Conservation (phyloP, 169 alveolate genomes). For the Besnoitia besnoiti region DNA sequence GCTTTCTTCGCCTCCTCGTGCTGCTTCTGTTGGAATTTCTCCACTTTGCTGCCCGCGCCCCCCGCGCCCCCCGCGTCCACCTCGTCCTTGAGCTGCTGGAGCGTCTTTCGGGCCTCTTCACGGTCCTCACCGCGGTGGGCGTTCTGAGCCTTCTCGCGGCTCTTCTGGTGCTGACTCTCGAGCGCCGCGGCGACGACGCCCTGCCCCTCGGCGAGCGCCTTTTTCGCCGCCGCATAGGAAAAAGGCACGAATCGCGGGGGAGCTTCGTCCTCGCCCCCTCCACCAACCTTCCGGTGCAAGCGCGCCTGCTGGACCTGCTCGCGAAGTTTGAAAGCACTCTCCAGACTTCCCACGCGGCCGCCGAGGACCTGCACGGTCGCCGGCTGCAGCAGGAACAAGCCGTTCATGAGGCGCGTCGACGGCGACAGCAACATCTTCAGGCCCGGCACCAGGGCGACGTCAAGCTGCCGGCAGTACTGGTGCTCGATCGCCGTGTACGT, state of each 20-base stretch:
- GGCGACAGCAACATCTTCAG: constrained; percentile 58
- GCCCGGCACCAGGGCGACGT: constrained; percentile 60
- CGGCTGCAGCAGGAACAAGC: constrained; percentile 53
- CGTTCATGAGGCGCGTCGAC: constrained; percentile 28
- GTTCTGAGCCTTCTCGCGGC: background rate
- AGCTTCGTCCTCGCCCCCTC: constrained; percentile 50
- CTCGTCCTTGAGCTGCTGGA: background rate
- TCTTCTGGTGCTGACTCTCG: background rate
- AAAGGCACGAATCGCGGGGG: constrained; percentile 66
- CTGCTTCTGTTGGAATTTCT: background rate
- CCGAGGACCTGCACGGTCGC: constrained; percentile 32
- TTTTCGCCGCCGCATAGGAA: constrained; percentile 49
- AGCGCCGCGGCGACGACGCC: constrained; percentile 25
- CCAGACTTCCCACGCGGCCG: constrained; percentile 53
- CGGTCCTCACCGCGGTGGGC: background rate
- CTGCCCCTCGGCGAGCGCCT: constrained; percentile 1
- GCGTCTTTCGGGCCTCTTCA: background rate
- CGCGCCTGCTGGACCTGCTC: constrained; percentile 46
- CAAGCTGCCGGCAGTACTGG: constrained; percentile 58
- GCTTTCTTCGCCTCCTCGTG: background rate
- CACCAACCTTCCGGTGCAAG: background rate
- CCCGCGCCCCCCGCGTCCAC: background rate
- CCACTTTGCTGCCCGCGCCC: background rate
- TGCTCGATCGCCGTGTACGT: constrained; percentile 63
- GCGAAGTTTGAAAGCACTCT: constrained; percentile 47